A percentile compares a stretch with the other conserved stretches of the same genome.
Conservation (phyloP, 106 monocot genomes). For the Hemerocallis citrina region DNA sequence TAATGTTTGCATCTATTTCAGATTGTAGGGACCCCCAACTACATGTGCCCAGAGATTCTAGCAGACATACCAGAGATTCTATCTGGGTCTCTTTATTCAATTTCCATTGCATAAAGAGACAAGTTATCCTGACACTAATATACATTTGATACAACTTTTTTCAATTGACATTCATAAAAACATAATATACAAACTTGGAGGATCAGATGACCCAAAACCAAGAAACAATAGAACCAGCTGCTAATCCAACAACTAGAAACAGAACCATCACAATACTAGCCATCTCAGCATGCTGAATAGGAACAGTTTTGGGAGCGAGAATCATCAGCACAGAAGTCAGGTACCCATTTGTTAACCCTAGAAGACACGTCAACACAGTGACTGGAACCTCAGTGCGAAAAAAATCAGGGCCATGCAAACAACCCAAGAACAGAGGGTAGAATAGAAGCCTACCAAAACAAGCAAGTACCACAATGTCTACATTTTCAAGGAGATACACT, state of each 20-base stretch:
- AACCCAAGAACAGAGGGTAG: constrained; percentile 40
- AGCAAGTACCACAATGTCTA: constrained; percentile 13
- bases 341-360: constrained; percentile 48
- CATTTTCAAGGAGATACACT: constrained; percentile 23
- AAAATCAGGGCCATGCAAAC: constrained; percentile 35
- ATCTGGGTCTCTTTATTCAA: too few species aligned
- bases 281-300: constrained; percentile 40
- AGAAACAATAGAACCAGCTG: constrained; percentile 27
- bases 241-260: constrained; percentile 29
- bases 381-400: constrained; percentile 40
- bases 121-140: too few species aligned
- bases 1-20: constrained; percentile 18
- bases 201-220: constrained; percentile 49
- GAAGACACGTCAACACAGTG: constrained; percentile 32
- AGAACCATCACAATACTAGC: constrained; percentile 38
- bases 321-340: constrained; percentile 39
- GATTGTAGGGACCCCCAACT: constrained; percentile 90
- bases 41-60: constrained; percentile 98
- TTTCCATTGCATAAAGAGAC: too few species aligned
- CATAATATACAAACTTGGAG: not conserved
- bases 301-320: constrained; percentile 40
- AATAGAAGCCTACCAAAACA: constrained; percentile 36
- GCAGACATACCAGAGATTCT: constrained; percentile 94
- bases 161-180: not conserved
- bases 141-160: not conserved